Base-by-base conservation (phyloP, 179 eudicot genomes). In the Silene noctiflora region DNA sequence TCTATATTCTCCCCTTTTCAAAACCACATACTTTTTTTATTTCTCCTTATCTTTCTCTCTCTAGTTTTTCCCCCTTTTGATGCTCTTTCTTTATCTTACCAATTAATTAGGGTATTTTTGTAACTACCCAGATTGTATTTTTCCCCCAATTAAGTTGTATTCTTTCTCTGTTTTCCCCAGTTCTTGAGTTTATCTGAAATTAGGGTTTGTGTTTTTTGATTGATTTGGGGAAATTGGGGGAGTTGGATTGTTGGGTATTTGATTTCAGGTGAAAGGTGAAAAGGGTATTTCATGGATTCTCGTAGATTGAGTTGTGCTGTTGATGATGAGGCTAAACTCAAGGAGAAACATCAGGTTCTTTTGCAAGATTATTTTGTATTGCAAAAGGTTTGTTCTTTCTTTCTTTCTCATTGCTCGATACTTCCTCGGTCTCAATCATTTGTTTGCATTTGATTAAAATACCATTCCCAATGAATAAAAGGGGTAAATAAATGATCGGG, bases 291-390 rank as follows among this genome's bases (percentile, higher is more conserved):
- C 35, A 83, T 83, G 85, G 85, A 71, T 80, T 74, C 83, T 58
- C 81, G 83, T 19, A 55, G 80, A 77, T 73, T 42, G 16, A 76
- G n/a, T 21, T 76, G 12, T 76, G 75, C 17, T 76, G 75, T 21
- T 83, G 85, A 80, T 74, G 76, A 83, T 22, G 79, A 58, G 21
- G 65, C 77, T 66, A 78, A 33, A 33, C 69, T 75, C 14, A 75
- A 67, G 81, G 71, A 55, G 11, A 83, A 77, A 25, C 83, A 80
- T 74, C 83, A 80, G 60, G 73, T 29, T 73, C 75, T 83, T 58
- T 48, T 83, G 59, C 81, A 80, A 33, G 81, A 83, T 42, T 83
- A 80, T 72, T 78, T 83, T 59, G 79, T 80, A 51, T 83, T 83
- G 85, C 85, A 83, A 77, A 83, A 83, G 85, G 85, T 83, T 55